Percentiles rank a stretch among this genome's conserved stretches.
Evolutionary conservation across 2,329 filamentous ascomycete genomes (phyloP).

Genomic region (Fusarium torulosum): DNA sequence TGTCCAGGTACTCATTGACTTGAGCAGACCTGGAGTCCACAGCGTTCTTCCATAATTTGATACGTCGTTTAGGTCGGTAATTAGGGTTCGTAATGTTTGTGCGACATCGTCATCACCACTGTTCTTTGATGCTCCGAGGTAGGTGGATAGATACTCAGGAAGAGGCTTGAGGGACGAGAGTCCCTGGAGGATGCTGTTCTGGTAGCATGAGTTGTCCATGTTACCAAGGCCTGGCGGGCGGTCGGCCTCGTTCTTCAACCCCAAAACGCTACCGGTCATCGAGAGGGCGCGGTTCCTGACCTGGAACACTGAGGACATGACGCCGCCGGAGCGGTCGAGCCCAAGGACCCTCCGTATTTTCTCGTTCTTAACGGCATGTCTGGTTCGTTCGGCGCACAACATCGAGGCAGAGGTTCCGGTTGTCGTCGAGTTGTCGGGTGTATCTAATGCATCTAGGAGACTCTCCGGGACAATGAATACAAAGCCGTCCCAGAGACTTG

Average conservation of each 20-base stretch:
- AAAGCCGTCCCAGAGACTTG: constrained; percentile 71
- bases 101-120: constrained; percentile 54
- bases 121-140: constrained; percentile 51
- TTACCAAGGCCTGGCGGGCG: constrained; percentile 82
- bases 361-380: constrained; percentile 72
- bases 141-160: constrained; percentile 70
- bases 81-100: constrained; percentile 71
- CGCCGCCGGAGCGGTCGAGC: constrained; percentile 64
- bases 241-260: constrained; percentile 56
- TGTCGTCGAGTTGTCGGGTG: constrained; percentile 61
- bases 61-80: constrained; percentile 76
- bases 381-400: constrained; percentile 55
- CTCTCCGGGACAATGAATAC: constrained; percentile 68
- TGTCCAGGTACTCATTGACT: constrained; percentile 94
- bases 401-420: constrained; percentile 57
- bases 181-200: constrained; percentile 93
- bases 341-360: constrained; percentile 73
- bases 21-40: constrained; percentile 85
- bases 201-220: constrained; percentile 95
- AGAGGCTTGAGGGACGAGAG: constrained; percentile 81
- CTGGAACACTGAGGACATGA: constrained; percentile 69
- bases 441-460: constrained; percentile 69
- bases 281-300: constrained; percentile 69
- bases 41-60: constrained; percentile 80
- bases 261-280: constrained; percentile 61